phyloP scores from a whole-genome alignment of 1,139 yeast species.

The Yamadazyma atlantica region DNA sequence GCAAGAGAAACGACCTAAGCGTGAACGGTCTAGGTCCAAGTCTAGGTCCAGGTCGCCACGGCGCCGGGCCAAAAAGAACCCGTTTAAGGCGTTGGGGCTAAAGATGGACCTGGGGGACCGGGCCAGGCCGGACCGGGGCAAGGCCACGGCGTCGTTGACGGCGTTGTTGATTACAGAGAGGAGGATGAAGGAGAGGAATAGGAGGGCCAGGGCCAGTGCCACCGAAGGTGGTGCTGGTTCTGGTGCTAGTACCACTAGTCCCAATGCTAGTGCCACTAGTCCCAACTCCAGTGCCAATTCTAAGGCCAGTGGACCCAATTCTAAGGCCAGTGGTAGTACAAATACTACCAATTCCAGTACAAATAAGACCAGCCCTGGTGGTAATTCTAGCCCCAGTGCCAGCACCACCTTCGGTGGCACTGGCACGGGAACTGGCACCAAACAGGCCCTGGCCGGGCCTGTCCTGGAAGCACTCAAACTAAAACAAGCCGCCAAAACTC shows the following conservation, averaged over 20 bases:
- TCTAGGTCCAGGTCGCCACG: no score
- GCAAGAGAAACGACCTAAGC: constrained; percentile 10
- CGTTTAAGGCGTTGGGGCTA: constrained; percentile 32
- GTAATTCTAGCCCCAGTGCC: no score
- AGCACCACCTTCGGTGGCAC: no score
- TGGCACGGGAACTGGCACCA: no score
- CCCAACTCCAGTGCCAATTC: constrained; percentile 12
- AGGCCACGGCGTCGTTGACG: constrained; percentile 30
- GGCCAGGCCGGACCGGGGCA: no score
- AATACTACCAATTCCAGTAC: no score
- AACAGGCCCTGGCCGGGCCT: no score
- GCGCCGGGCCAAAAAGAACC: constrained; percentile 14
- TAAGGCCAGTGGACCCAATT: no score
- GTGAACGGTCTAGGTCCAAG: no score
- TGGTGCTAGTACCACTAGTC: constrained; percentile 2
- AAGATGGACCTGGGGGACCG: constrained; percentile 28
- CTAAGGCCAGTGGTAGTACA: no score
- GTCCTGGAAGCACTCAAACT: constrained; percentile 25
- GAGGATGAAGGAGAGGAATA: constrained; percentile 20
- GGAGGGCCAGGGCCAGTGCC: constrained; percentile 10
- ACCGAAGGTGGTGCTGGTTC: no score
- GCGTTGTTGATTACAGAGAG: constrained; percentile 34
- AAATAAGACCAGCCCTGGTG: no score
- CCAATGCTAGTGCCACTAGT: constrained; percentile 14
- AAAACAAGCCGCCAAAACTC: constrained; percentile 52